Percentiles rank a stretch among this genome's conserved stretches.
phyloP scores from a whole-genome alignment of 1,284 basidiomycete species.

The Schizophyllum amplum region DNA sequence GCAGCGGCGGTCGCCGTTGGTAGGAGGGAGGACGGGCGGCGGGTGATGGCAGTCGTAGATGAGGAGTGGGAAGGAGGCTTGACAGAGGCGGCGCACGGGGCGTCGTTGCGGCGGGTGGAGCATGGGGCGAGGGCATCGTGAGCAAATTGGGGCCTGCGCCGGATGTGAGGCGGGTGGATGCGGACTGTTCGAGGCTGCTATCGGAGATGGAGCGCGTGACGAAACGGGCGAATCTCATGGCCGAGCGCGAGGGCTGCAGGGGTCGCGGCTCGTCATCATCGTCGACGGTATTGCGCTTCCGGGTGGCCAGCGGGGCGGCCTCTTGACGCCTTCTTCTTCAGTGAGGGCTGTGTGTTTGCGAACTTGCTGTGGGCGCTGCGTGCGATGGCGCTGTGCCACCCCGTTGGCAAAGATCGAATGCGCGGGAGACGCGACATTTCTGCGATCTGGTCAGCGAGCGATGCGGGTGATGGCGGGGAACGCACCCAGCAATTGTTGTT shows the following conservation, averaged over 20 bases:
- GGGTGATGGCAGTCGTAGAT: conserved; percentile 1
- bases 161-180: not conserved
- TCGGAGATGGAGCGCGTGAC: not conserved
- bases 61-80: not conserved
- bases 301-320: not conserved
- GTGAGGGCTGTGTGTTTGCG: not conserved
- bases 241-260: not conserved
- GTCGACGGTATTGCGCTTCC: not conserved
- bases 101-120: not conserved
- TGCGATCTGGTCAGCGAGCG: too few relatives aligned
- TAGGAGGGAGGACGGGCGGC: conserved; percentile 3
- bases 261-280: not conserved
- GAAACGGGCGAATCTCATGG: not conserved
- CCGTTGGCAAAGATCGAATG: not conserved
- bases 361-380: too few relatives aligned
- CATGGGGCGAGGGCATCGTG: not conserved
- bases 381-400: too few relatives aligned
- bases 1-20: not conserved
- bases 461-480: not conserved
- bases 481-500: too few relatives aligned
- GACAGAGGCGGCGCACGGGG: not conserved
- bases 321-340: not conserved
- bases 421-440: not conserved
- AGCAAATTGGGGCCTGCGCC: too few relatives aligned
- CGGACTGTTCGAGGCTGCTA: not conserved